Percentiles rank a stretch among this genome's conserved stretches.
These are phyloP conservation scores for Seiridium cupressi DNA, from an alignment of 2,329 filamentous ascomycete species.

Conservation along the genomic window DNA sequence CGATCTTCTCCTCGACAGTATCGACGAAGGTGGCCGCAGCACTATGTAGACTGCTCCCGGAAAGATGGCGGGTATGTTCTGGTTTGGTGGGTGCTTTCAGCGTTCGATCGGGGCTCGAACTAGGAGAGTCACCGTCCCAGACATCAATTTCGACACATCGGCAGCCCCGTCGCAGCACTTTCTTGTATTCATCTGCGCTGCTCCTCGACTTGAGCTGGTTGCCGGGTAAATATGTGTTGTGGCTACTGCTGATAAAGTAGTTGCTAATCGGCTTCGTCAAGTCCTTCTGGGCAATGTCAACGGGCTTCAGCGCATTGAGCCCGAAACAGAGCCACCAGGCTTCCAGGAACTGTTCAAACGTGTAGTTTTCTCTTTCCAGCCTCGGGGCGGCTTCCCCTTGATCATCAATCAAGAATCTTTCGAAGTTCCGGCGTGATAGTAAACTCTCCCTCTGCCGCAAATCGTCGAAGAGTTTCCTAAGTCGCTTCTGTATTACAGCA, in stretches of 20 bases:
- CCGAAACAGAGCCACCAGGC: constrained; percentile 42
- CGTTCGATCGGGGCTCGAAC: constrained; percentile 26
- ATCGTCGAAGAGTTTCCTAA: constrained; percentile 46
- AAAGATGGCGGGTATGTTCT: constrained; percentile 46
- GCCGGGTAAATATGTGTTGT: constrained; percentile 89
- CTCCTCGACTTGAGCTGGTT: constrained; percentile 80
- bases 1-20: constrained; percentile 30
- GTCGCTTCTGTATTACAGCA: constrained; percentile 44
- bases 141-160: constrained; percentile 95
- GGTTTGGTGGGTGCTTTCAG: constrained; percentile 35
- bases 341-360: constrained; percentile 48
- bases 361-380: constrained; percentile 40
- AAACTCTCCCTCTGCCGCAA: constrained; percentile 34
- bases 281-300: constrained; percentile 48
- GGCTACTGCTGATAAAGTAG: constrained; percentile 92
- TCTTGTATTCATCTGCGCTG: constrained; percentile 69
- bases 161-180: constrained; percentile 75
- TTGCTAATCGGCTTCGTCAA: constrained; percentile 71
- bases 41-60: constrained; percentile 44
- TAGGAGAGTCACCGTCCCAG: constrained; percentile 68
- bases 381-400: constrained; percentile 43
- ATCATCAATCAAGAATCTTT: constrained; percentile 45
- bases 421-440: constrained; percentile 39
- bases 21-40: constrained; percentile 38
- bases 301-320: constrained; percentile 42